phyloP scores from a whole-genome alignment of 257 asterid species.

The Lycium ferocissimum region DNA sequence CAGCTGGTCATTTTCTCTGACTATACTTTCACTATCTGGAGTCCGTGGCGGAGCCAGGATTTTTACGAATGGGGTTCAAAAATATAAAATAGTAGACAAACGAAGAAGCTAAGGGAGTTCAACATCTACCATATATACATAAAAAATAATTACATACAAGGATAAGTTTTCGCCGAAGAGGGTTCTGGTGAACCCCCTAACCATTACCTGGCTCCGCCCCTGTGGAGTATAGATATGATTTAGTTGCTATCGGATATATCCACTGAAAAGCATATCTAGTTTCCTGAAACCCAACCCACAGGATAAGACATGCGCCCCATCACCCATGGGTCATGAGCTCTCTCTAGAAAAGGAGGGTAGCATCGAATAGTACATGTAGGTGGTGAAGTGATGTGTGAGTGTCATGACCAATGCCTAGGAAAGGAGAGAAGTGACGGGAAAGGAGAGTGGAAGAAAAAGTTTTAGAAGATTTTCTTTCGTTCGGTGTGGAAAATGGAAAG shows the following conservation, averaged over 20 bases:
- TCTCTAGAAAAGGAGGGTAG: not conserved
- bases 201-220: no score
- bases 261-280: not conserved
- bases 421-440: constrained; percentile 18
- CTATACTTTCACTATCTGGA: not conserved
- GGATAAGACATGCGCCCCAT: not conserved
- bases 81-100: no score
- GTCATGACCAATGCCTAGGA: not conserved
- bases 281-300: constrained; percentile 6
- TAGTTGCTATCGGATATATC: not conserved
- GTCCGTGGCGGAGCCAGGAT: no score
- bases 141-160: no score
- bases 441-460: not conserved
- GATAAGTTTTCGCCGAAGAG: no score
- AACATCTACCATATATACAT: no score
- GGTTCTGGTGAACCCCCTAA: no score
- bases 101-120: no score
- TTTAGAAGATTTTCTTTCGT: not conserved
- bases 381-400: not conserved
- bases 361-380: not conserved
- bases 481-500: not conserved
- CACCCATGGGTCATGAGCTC: not conserved
- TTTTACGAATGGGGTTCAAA: no score
- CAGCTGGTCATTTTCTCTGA: not conserved
- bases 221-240: not conserved